Base-by-base conservation (phyloP, 495 filamentous ascomycete genomes). In the Xylaria bambusicola region DNA sequence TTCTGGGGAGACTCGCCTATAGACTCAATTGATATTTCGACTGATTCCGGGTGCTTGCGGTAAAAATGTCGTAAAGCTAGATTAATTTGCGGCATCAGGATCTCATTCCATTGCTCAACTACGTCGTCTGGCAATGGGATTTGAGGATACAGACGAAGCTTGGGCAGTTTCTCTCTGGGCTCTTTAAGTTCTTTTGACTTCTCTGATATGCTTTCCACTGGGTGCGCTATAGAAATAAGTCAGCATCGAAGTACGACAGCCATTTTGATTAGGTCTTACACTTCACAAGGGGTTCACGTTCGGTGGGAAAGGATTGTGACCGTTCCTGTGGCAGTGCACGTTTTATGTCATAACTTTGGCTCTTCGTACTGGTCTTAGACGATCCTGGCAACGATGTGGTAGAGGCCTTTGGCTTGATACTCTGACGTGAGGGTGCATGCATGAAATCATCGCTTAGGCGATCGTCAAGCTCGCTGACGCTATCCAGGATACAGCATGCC, bases 11-110 rank as follows among this genome's bases (percentile, higher is more conserved):
- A 81, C 48, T 90, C 87, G 52, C 89, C 89, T 29, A 89, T 85
- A 67, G 88, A 89, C 69, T 89, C 88, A 13, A 91, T 78, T 21
- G 83, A 86, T 13, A 88, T 88, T 56, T 88, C 86, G 21, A 89
- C 89, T 2, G 88, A 91, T 66, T 92, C 89, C 1, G 70, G 86
- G 60, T 75, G 82, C 73, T 79, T 88, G 76, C 75, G 84, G 76
- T 71, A 91, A 71, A 79, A 92, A 66, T 69, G 81, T 12, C 75
- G 73, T 15, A 84, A 68, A 3, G 79, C 82, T 7, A 70, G 77
- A 64, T 89, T 87, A 63, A 92, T 77, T 60, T 86, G 82, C 0
- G 88, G 88, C 78, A 91, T 85, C 64, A 91, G 75, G 2, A 82
- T 79, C 24, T 78, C 83, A 58, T 91, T 88, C 86, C 88, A 92